phyloP scores from a whole-genome alignment of 2,329 filamentous ascomycete genomes.

The Colletotrichum musae region DNA sequence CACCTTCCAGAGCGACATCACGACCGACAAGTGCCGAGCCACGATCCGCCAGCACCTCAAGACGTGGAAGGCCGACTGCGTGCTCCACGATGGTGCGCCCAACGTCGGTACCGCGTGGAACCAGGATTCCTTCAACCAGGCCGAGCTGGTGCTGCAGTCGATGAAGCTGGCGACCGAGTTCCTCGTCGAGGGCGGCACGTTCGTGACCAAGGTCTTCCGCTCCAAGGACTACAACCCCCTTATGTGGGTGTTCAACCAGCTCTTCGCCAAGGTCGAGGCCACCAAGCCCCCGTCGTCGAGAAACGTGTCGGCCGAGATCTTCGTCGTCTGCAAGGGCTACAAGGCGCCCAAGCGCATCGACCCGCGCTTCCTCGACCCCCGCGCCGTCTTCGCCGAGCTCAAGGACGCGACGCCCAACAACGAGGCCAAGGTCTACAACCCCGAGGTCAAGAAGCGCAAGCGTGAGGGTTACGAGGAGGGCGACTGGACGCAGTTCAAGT shows the following conservation, averaged over 20 bases:
- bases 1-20: slow-evolving; percentile 97
- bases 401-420: slow-evolving; percentile 89
- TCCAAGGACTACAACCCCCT: slow-evolving; percentile 97
- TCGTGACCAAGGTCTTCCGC: slow-evolving; percentile 97
- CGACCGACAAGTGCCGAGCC: slow-evolving; percentile 93
- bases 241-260: slow-evolving; percentile 97
- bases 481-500: slow-evolving; percentile 93
- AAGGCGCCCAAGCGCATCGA: slow-evolving; percentile 96
- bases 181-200: slow-evolving; percentile 87
- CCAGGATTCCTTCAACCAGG: slow-evolving; percentile 98
- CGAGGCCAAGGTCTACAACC: slow-evolving; percentile 98
- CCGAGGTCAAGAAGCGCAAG: slow-evolving; percentile 97
- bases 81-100: slow-evolving; percentile 96
- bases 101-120: slow-evolving; percentile 99
- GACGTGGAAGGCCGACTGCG: slow-evolving; percentile 95
- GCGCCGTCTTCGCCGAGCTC: slow-evolving; percentile 93
- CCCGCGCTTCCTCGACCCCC: slow-evolving; percentile 90
- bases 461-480: slow-evolving; percentile 98
- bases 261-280: slow-evolving; percentile 95
- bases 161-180: slow-evolving; percentile 97
- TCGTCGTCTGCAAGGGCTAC: slow-evolving; percentile 95
- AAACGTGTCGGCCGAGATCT: slow-evolving; percentile 98
- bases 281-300: slow-evolving; percentile 96
- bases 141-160: slow-evolving; percentile 89
- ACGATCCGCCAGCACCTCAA: slow-evolving; percentile 93